Conservation (phyloP, 2,329 filamentous ascomycete species). For the Neoascochyta sp. region DNA sequence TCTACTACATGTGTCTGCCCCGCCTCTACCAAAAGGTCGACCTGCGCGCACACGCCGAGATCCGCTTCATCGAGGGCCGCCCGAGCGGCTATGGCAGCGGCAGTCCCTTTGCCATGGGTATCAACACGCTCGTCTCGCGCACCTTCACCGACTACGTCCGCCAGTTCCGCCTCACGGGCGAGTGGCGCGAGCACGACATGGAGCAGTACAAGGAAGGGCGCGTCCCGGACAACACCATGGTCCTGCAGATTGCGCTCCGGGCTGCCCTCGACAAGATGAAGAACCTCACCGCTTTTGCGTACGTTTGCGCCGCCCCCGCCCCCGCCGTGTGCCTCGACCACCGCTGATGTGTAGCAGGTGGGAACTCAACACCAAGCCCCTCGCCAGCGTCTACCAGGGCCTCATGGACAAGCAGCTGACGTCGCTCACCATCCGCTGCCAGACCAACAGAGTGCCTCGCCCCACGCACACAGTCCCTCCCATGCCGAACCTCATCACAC, state of each 20-base stretch:
- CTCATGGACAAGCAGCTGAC: conserved; percentile 51
- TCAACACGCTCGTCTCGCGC: conserved; percentile 59
- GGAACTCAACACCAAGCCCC: conserved; percentile 59
- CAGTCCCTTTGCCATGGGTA: conserved; percentile 60
- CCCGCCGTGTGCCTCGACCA: background rate
- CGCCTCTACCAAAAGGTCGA: conserved; percentile 57
- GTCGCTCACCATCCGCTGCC: conserved; percentile 55
- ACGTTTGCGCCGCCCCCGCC: conserved; percentile 12
- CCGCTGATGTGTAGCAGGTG: conserved; percentile 44
- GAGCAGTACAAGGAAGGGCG: conserved; percentile 58
- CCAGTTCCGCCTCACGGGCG: conserved; percentile 51
- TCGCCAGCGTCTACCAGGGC: conserved; percentile 57
- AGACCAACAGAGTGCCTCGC: conserved; percentile 53
- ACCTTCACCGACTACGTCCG: conserved; percentile 52
- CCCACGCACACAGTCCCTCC: conserved; percentile 55
- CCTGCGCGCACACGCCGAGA: conserved; percentile 56
- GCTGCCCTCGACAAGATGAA: conserved; percentile 58
- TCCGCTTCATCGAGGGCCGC: conserved; percentile 55
- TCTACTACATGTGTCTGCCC: conserved; percentile 63
- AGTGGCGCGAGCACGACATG: conserved; percentile 56
- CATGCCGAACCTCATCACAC: conserved; percentile 52
- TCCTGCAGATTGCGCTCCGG: conserved; percentile 58
- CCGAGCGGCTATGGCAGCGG: conserved; percentile 61
- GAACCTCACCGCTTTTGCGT: conserved; percentile 53
- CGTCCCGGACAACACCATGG: conserved; percentile 62